Evolutionary conservation across 1,284 basidiomycete genomes (phyloP), one percentile per base, ranked within the genome.

Genomic region (Farysia itapuensis): DNA sequence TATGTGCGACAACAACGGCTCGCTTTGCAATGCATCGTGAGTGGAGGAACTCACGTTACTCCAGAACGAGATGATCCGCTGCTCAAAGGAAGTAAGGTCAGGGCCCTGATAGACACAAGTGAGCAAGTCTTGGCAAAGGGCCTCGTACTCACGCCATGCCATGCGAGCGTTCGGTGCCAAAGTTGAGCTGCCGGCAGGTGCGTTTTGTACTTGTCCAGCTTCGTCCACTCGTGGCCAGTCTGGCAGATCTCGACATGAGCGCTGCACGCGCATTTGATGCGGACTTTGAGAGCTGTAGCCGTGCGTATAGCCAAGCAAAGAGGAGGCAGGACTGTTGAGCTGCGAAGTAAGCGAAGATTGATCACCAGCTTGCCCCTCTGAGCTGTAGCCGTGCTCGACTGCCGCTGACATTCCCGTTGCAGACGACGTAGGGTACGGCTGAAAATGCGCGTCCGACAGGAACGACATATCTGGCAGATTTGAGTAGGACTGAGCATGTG

Each of bases 241-340:
- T 9, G 26, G 26, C n/a, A 28, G 26, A 28, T 28, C 26, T 28
- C n/a, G 9, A n/a, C 26, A 28, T 9, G 26, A 28, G 9, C 26
- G 9, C n/a, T 28, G 26, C 11, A 28, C 9, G 9, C 26, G 26
- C 26, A 28, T 28, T 9, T 28, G 9, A n/a, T n/a, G 53, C 28
- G 49, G 49, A 14, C 50, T 43, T 31, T 43, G 48, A n/a, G n/a
- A n/a, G n/a, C n/a, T n/a, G 13, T 33, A 16, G 9, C 13, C 34
- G 34, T 35, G 34, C 9, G 48, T 40, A 28, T 52, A 58, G n/a
- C 48, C 59, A 16, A 58, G 59, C 18, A 58, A 16, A 7, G 59
- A 58, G 4, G 48, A 52, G 15, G 50, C 57, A 1, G 59, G 59
- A 36, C 59, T 64, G 46, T 64, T 64, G 33, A 51, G 41, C 36